These are phyloP conservation scores for Mycogone perniciosa DNA, from an alignment of 2,329 filamentous ascomycete genomes.

Conservation along the genomic window DNA sequence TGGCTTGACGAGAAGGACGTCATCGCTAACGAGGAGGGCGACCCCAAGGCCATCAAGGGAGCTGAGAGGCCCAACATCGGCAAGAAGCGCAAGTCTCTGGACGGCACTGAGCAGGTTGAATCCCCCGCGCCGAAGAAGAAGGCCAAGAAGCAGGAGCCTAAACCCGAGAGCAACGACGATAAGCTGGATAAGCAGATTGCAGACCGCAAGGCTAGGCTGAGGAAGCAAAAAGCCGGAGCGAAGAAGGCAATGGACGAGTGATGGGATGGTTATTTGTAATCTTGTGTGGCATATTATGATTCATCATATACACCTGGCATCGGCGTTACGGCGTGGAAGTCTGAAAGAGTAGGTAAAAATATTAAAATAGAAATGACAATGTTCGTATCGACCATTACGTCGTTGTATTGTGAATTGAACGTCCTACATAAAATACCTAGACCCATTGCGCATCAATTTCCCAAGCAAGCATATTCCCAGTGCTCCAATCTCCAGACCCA, in stretches of 20 bases:
- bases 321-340: conserved; percentile 28
- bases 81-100: conserved; percentile 57
- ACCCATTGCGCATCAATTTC: neutral
- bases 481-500: neutral
- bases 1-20: conserved; percentile 75
- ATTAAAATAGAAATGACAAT: conserved; percentile 13
- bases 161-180: conserved; percentile 42
- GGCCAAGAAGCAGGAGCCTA: conserved; percentile 27
- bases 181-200: conserved; percentile 53
- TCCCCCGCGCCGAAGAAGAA: conserved; percentile 35
- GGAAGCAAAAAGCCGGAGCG: conserved; percentile 53
- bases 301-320: conserved; percentile 18
- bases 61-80: conserved; percentile 50
- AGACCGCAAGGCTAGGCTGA: conserved; percentile 51
- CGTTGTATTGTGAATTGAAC: neutral
- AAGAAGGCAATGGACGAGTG: conserved; percentile 45
- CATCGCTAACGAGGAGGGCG: conserved; percentile 53
- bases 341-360: conserved; percentile 18
- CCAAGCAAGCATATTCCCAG: neutral
- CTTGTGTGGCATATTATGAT: conserved; percentile 12
- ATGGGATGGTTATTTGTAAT: conserved; percentile 9
- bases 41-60: conserved; percentile 38
- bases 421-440: neutral
- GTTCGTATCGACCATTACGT: neutral
- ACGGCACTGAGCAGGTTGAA: conserved; percentile 38